Percentiles rank a stretch among this genome's conserved stretches.
phyloP scores from a whole-genome alignment of 1,139 yeast species.

The Debaryomycetaceae sp. region DNA sequence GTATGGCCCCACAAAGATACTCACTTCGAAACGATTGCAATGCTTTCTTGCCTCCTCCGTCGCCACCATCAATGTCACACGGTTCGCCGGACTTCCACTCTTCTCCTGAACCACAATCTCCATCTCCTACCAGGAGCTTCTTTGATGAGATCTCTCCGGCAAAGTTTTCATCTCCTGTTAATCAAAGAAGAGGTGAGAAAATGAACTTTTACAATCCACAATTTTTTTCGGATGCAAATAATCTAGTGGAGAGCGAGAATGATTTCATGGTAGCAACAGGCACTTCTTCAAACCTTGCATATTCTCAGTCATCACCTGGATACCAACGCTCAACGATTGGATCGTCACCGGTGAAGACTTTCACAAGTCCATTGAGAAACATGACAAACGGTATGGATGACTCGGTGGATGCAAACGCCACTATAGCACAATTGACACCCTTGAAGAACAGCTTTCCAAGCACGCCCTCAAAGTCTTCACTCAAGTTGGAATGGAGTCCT shows the following conservation, averaged over 20 bases:
- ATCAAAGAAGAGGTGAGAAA: constrained; percentile 15
- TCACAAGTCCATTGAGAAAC: constrained; percentile 25
- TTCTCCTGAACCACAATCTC: constrained; percentile 43
- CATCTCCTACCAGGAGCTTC: constrained; percentile 20
- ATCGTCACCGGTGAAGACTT: constrained; percentile 33
- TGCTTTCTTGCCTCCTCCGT: constrained; percentile 38
- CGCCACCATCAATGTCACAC: constrained; percentile 38
- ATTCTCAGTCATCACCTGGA: constrained; percentile 28
- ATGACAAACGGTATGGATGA: constrained; percentile 23
- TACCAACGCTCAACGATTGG: constrained; percentile 17
- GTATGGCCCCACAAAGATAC: not conserved
- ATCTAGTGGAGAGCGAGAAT: not conserved
- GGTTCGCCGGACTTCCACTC: constrained; percentile 39
- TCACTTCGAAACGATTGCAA: constrained; percentile 8
- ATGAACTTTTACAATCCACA: constrained; percentile 37
- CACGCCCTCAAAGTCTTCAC: constrained; percentile 35
- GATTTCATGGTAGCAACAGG: constrained; percentile 8
- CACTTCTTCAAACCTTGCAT: constrained; percentile 7
- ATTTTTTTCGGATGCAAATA: constrained; percentile 26
- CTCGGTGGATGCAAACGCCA: constrained; percentile 38
- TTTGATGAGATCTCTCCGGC: constrained; percentile 6
- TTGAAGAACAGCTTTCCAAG: constrained; percentile 28
- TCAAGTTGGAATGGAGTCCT: constrained; percentile 54
- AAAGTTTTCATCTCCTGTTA: constrained; percentile 26
- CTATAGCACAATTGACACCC: constrained; percentile 42